Evolutionary conservation across 2,329 filamentous ascomycete genomes (phyloP), one percentile per base, ranked within the genome.

Genomic region (Penicillium hordei): DNA sequence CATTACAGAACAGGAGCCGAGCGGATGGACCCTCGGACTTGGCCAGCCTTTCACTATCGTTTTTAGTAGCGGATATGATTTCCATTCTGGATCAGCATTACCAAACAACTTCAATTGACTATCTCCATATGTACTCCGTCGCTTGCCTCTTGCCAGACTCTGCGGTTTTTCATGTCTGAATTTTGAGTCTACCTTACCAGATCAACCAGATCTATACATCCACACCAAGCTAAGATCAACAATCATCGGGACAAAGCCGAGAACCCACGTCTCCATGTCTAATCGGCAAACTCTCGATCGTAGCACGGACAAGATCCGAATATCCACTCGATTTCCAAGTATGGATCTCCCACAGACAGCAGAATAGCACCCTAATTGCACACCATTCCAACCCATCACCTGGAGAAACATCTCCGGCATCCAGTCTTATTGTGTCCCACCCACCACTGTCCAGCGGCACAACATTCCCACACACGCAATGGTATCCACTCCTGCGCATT

Each of bases 161-260:
- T 36, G n/a, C 15, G 8, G 29, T 42, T 27, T 34, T 17, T 42
- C 33, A 27, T 19, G 3, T 19, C 34, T 45, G n/a, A 36, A 34
- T n/a, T 46, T 33, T 23, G 27, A 42, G 42, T 40, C 55, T 34
- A 33, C 6, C 29, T 21, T 31, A 10, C 33, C 8, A 31, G 31
- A 19, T 21, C 7, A 4, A 4, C 23, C 19, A 55, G 12, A 55
- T 38, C 21, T 31, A 25, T 13, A 13, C 9, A 44, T 31, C 25
- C 33, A 29, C 39, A 36, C 5, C 3, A 39, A n/a, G 23, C 33
- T 4, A 45, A 25, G 48, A 56, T 52, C 48, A 27, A 33, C 40
- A 40, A 21, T 23, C 13, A 25, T n/a, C 54, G 48, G 48, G 48
- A 39, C 46, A 55, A n/a, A 17, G 13, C 45, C 46, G 53, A 55